Percentiles rank a stretch among this genome's conserved stretches.
Evolutionary conservation across 2,329 filamentous ascomycete genomes (phyloP).

Genomic region (Cercospora zeina): DNA sequence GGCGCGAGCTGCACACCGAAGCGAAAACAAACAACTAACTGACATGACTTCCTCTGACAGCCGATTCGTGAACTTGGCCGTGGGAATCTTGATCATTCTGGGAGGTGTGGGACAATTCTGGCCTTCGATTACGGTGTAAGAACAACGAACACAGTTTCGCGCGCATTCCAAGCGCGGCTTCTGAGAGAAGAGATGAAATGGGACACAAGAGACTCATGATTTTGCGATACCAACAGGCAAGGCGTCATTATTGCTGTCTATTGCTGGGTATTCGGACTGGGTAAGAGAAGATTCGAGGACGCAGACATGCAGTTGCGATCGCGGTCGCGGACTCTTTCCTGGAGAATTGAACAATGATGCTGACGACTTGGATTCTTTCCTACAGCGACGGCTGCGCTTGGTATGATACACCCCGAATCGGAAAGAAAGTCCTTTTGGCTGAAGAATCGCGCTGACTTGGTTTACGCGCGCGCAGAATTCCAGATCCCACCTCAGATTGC

Average conservation of each 20-base stretch:
- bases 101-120: slow-evolving; percentile 78
- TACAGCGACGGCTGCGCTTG: slow-evolving; percentile 61
- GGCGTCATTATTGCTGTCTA: slow-evolving; percentile 79
- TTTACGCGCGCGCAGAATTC: slow-evolving; percentile 64
- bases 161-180: too few relatives aligned
- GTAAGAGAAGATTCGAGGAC: slow-evolving; percentile 55
- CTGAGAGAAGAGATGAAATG: neutral
- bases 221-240: slow-evolving; percentile 55
- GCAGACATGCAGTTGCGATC: neutral
- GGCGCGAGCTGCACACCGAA: too few relatives aligned
- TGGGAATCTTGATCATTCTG: slow-evolving; percentile 82
- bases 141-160: neutral
- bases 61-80: slow-evolving; percentile 89
- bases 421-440: neutral
- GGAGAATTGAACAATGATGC: slow-evolving; percentile 4
- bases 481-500: slow-evolving; percentile 90
- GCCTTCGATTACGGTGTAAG: slow-evolving; percentile 57
- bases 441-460: neutral
- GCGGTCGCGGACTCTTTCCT: neutral
- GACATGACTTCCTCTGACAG: slow-evolving; percentile 50
- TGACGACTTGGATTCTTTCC: slow-evolving; percentile 14
- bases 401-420: slow-evolving; percentile 41
- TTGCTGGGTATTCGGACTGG: slow-evolving; percentile 84
- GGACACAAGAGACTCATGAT: neutral
- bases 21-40: neutral